Base-by-base conservation (phyloP, 129 eudicot species). In the Ambrosia trifida region DNA sequence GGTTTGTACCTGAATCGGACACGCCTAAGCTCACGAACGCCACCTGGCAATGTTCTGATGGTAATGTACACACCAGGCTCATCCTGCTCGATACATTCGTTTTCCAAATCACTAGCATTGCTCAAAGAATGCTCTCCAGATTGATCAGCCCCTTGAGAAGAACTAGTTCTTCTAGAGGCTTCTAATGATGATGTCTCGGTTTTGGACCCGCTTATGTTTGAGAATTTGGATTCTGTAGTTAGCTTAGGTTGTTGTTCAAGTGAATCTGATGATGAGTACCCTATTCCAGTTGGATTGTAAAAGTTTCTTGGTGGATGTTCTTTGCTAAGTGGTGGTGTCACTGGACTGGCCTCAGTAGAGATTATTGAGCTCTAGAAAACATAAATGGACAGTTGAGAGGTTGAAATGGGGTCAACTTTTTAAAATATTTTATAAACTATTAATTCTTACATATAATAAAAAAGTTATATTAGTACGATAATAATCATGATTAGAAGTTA, bases 41-140 rank as follows among this genome's bases (percentile, higher is more conserved):
- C 98, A 78, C 84, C 83, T 11, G 97, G 96, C 85, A 89, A 63
- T 6, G 80, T 74, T 79, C 97, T 76, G 45, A 94, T 85, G 0
- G 98, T 89, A 75, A 94, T 84, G 82, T 94, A 94, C 46, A 94
- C 98, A 17, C 98, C 98, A 8, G 97, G 97, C 65, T 83, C 95
- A 66, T 94, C 98, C 80, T 94, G 85, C 75, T 94, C 98, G 38
- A 94, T 87, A 95, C 97, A 94, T 79, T 94, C 96, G 4, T 85
- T 81, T 74, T 89, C 95, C 76, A 89, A 30, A 56, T 89, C 96
- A 76, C 92, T 82, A 13, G 85, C 91, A 83, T 86, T 92, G 78
- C 98, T 88, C 31, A 85, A 75, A 14, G 88, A 92, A 41, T 83
- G 86, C 58, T 83, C 95, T 62, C 85, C 96, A 7, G 96, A 91